Evolutionary conservation across 164 flowering plant species (phyloP).

Genomic region (Vitis rupestris): DNA sequence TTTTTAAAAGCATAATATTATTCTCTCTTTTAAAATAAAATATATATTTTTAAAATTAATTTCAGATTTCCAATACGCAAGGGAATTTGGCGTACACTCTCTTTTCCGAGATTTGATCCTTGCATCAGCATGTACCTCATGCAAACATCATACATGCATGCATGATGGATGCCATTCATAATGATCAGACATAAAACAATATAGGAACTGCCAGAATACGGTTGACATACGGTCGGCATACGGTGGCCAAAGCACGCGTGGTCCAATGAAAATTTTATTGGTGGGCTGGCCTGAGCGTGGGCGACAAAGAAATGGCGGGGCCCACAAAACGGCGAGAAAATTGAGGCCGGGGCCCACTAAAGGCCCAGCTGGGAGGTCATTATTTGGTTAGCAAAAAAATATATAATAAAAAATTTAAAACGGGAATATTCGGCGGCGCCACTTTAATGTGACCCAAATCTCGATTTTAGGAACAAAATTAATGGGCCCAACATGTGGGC

Average conservation of each 20-base stretch:
- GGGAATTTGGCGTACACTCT: too few species aligned
- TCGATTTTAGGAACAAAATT: slow-evolving; percentile 1
- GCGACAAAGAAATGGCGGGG: slow-evolving; percentile 29
- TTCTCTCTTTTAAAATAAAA: too few species aligned
- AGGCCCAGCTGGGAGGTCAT: slow-evolving; percentile 16
- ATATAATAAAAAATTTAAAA: neutral
- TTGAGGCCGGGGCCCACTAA: slow-evolving; percentile 10
- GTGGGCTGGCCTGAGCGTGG: slow-evolving; percentile 27
- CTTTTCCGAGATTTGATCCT: too few species aligned
- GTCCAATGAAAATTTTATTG: slow-evolving; percentile 12
- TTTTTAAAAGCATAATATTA: too few species aligned
- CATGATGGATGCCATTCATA: too few species aligned
- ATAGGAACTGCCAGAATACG: too few species aligned
- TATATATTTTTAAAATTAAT: too few species aligned
- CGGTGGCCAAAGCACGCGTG: slow-evolving; percentile 11
- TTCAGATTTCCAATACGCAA: too few species aligned
- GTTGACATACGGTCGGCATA: neutral
- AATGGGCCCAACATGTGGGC: too few species aligned
- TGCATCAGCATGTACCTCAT: too few species aligned
- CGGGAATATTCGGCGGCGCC: slow-evolving; percentile 34
- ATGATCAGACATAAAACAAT: too few species aligned
- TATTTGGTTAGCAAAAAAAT: neutral
- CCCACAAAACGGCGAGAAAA: slow-evolving; percentile 21
- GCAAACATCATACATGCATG: too few species aligned
- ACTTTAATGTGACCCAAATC: slow-evolving; percentile 11